phyloP scores from a whole-genome alignment of 306 rosid species.

The Mucuna pruriens region DNA sequence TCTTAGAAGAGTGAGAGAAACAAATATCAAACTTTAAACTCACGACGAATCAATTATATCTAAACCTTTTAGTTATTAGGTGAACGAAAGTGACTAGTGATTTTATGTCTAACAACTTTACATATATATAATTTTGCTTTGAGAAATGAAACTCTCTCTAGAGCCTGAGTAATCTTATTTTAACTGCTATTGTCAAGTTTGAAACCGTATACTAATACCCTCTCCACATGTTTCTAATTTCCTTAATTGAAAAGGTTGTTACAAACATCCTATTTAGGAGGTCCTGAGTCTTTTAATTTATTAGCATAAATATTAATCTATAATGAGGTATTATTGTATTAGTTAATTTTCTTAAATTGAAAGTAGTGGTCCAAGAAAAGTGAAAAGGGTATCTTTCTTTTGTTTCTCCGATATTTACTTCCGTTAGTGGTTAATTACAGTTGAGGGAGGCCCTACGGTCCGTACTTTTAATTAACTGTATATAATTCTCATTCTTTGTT shows the following conservation, averaged over 20 bases:
- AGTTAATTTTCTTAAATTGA: not conserved
- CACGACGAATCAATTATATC: not conserved
- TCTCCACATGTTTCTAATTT: not conserved
- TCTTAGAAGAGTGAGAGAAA: constrained; percentile 2
- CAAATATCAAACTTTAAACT: not conserved
- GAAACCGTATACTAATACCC: not conserved
- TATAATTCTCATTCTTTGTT: constrained; percentile 33
- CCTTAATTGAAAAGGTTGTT: too few species aligned
- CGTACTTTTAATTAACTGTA: constrained; percentile 24
- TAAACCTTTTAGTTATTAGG: not conserved
- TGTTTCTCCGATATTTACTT: constrained; percentile 42
- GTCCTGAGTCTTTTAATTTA: not conserved
- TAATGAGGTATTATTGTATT: not conserved
- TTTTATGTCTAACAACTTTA: not conserved
- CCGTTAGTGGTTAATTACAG: constrained; percentile 80
- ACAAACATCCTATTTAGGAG: too few species aligned
- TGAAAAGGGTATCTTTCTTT: constrained; percentile 25
- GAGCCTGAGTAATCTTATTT: not conserved
- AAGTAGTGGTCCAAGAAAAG: constrained; percentile 30
- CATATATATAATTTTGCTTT: not conserved
- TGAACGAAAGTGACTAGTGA: not conserved
- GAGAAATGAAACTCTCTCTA: not conserved
- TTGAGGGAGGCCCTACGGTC: constrained; percentile 52
- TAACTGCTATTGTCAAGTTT: not conserved
- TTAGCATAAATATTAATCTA: not conserved